Evolutionary conservation across 495 filamentous ascomycete species (phyloP).

Genomic region (Hypoxylon fuscum): DNA sequence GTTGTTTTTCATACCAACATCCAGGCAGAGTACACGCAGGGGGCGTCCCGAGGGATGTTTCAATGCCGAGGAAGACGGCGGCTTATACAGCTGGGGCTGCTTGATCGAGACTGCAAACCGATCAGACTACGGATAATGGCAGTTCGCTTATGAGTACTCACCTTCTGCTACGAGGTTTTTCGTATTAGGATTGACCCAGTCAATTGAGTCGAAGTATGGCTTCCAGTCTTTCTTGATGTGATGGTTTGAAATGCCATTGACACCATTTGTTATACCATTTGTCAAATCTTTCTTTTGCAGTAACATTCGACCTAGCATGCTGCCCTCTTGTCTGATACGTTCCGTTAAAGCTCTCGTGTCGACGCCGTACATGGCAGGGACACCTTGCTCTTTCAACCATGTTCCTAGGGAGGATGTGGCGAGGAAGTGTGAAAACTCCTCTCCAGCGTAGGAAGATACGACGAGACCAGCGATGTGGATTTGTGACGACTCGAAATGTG

Average conservation of each 20-base stretch:
- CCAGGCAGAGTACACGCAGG: conserved; percentile 87
- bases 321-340: conserved; percentile 89
- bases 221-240: conserved; percentile 64
- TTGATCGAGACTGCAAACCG: conserved; percentile 78
- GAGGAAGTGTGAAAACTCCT: conserved; percentile 93
- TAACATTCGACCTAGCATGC: conserved; percentile 93
- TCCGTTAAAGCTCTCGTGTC: conserved; percentile 95
- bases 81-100: conserved; percentile 81
- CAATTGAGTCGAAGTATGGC: conserved; percentile 73
- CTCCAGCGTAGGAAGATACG: conserved; percentile 87
- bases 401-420: conserved; percentile 86
- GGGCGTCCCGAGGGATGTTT: conserved; percentile 88
- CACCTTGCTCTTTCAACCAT: conserved; percentile 94
- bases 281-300: conserved; percentile 67
- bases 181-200: conserved; percentile 91
- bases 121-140: conserved; percentile 39
- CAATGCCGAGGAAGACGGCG: conserved; percentile 66
- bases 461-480: conserved; percentile 94
- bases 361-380: conserved; percentile 96
- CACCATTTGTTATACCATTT: conserved; percentile 57
- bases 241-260: conserved; percentile 35
- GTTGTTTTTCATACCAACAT: conserved; percentile 98
- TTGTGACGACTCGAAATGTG: conserved; percentile 88
- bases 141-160: conserved; percentile 59
- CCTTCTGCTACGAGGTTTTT: conserved; percentile 94